Base-by-base conservation (phyloP, 2,329 filamentous ascomycete genomes). In the Cytospora leucostoma region DNA sequence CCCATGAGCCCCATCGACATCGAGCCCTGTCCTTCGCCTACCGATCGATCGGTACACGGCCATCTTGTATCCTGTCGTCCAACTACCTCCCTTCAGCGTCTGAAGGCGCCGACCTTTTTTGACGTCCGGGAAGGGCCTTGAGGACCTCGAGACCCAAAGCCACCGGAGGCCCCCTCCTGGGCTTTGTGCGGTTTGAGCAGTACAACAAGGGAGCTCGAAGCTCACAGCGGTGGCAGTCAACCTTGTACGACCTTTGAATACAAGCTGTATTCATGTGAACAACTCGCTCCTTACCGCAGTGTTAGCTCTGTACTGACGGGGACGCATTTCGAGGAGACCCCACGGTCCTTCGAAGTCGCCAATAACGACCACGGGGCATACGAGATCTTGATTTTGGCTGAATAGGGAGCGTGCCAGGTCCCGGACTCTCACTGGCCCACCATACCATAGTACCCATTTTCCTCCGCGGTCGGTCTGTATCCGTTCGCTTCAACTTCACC, bases 381-480 rank as follows among this genome's bases (percentile, higher is more conserved):
- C 38, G 38, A 17, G 17, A n/a, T 13, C 17, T 13, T 10, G 19
- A 4, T 47, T 21, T 47, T 47, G 19, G 3, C 6, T 47, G 21
- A 47, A 10, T 21, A 47, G 44, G 44, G n/a, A 47, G 44, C 44
- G 15, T 47, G 44, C n/a, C 44, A 47, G 44, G n/a, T 47, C 44
- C 21, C 44, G 44, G 44, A n/a, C 44, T 47, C 44, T 47, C 44
- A 50, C 59, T 61, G 51, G 27, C 27, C 27, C 27, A 27, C 27
- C 27, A 27, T 27, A 27, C 2, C 27, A 27, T 27, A 27, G 27
- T 27, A 47, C 19, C 38, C 38, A 50, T 55, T 50, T 54, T 55
- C 51, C 35, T 61, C 59, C 51, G 59, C 47, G 59, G 51, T 53
- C 38, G 51, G 59, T 55, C 51, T 61, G 40, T 33, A 40, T 61